Conservation (phyloP, 2,329 filamentous ascomycete species). For the Orbilia brochopaga region DNA sequence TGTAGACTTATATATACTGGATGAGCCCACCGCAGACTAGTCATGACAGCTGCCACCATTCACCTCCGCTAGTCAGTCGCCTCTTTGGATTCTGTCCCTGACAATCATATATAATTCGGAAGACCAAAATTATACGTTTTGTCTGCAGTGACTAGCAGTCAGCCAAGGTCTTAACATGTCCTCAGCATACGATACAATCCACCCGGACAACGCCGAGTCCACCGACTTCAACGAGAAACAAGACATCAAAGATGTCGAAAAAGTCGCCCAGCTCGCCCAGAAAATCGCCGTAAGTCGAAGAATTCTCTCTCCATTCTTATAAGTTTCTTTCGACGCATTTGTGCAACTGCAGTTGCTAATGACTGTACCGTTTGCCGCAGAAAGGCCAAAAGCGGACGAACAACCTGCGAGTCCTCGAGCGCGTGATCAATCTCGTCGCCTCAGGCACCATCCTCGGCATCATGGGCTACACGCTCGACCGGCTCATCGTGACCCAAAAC, state of each 20-base stretch:
- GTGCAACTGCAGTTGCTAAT: not conserved
- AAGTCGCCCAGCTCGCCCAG: conserved; percentile 2
- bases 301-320: not conserved
- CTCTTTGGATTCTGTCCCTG: too few species aligned
- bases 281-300: conserved; percentile 3
- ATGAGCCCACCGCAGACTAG: too few species aligned
- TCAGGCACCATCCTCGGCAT: conserved; percentile 23
- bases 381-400: conserved; percentile 34
- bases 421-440: conserved; percentile 40
- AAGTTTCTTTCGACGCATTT: too few species aligned
- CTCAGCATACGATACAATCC: not conserved
- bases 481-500: conserved; percentile 31
- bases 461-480: conserved; percentile 40
- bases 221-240: not conserved
- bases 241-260: conserved; percentile 10
- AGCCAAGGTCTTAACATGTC: too few species aligned
- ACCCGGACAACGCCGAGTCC: not conserved
- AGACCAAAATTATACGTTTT: too few species aligned
- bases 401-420: conserved; percentile 22
- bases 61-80: too few species aligned
- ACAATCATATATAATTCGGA: too few species aligned
- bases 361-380: not conserved
- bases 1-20: too few species aligned
- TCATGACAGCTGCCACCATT: too few species aligned
- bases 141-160: too few species aligned